phyloP scores from a whole-genome alignment of 768 basidiomycete species.

The Tricholoma saponaceum region DNA sequence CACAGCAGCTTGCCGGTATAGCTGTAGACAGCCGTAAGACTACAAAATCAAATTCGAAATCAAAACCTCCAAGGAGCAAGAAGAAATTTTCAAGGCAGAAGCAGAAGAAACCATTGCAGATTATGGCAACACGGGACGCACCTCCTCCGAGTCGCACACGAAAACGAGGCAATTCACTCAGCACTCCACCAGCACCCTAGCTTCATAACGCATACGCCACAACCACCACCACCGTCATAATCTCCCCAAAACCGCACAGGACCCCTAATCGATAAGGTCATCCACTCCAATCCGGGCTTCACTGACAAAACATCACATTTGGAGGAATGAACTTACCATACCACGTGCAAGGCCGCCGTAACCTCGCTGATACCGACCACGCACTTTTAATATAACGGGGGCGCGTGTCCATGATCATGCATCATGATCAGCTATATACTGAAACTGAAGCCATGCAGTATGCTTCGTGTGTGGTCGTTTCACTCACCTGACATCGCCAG shows the following conservation, averaged over 20 bases:
- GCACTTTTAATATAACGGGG: background rate
- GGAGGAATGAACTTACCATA: background rate
- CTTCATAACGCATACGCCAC: background rate
- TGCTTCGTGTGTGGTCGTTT: background rate
- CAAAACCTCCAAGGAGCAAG: background rate
- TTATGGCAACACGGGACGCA: background rate
- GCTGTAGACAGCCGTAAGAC: background rate
- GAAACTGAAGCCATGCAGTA: background rate
- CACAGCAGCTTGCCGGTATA: background rate
- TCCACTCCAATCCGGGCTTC: background rate
- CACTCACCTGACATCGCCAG: background rate
- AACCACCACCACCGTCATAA: background rate
- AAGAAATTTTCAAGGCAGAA: background rate
- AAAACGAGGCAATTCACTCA: background rate
- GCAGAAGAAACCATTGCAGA: background rate
- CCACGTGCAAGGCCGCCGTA: background rate
- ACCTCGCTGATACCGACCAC: background rate
- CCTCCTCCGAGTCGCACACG: background rate
- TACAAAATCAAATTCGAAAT: no score
- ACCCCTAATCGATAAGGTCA: background rate
- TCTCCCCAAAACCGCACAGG: background rate
- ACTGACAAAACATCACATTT: background rate
- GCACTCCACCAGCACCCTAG: background rate
- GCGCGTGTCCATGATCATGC: background rate
- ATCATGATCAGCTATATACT: no score